These are phyloP conservation scores for Colletotrichum endophyticum DNA, from an alignment of 2,329 filamentous ascomycete species.

Conservation along the genomic window DNA sequence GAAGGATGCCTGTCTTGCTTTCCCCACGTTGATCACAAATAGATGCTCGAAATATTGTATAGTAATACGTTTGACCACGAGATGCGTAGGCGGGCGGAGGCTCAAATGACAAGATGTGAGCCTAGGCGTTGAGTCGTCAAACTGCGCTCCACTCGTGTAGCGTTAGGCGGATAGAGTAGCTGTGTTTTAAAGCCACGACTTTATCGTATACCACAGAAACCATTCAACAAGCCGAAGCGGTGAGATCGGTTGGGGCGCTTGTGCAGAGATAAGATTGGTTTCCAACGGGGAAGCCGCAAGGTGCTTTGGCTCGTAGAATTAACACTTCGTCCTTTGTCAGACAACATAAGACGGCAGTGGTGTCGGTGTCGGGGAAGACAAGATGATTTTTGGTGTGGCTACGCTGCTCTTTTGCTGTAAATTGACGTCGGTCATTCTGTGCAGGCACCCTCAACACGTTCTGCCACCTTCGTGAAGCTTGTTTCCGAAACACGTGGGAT, in stretches of 20 bases:
- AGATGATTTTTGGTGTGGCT: not conserved
- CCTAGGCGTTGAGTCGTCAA: not conserved
- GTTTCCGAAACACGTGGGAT: not conserved
- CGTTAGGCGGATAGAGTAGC: not conserved
- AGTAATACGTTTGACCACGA: not conserved
- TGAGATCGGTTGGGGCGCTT: slow-evolving; percentile 1
- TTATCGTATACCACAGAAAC: not conserved
- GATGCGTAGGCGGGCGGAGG: not conserved
- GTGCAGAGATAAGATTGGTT: not conserved
- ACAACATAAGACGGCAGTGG: not conserved
- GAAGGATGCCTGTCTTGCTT: not conserved
- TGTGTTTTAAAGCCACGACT: not conserved
- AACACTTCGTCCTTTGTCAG: not conserved
- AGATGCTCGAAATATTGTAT: not conserved
- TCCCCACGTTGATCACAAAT: not conserved
- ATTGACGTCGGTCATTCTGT: not conserved
- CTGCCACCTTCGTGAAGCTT: not conserved
- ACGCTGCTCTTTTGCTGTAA: not conserved
- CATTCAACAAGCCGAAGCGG: slow-evolving; percentile 1
- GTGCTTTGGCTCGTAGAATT: not conserved
- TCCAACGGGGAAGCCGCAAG: not conserved
- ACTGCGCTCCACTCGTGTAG: not conserved
- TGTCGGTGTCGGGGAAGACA: not conserved
- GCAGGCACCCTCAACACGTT: not conserved
- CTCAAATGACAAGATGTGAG: not conserved